phyloP scores from a whole-genome alignment of 2,329 filamentous ascomycete species.

The Fusarium oxysporum region DNA sequence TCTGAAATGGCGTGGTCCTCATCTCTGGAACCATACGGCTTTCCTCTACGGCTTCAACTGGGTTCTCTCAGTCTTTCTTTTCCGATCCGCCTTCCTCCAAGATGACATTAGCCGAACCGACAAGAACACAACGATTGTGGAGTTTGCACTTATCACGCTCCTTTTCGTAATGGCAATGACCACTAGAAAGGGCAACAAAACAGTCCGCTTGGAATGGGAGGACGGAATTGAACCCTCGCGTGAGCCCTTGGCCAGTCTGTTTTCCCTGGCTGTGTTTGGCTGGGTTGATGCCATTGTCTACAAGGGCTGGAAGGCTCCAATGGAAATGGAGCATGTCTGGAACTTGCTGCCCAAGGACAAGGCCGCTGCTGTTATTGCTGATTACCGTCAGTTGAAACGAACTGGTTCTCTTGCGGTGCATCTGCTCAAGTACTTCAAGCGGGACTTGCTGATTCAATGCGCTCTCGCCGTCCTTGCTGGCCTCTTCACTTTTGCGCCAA shows the following conservation, averaged over 20 bases:
- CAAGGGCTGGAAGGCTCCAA: conserved; percentile 85
- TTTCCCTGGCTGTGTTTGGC: conserved; percentile 87
- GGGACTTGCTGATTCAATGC: conserved; percentile 79
- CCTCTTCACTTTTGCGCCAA: conserved; percentile 90
- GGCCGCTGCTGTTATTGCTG: conserved; percentile 79
- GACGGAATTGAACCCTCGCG: conserved; percentile 86
- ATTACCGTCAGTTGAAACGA: conserved; percentile 88
- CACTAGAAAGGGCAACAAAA: conserved; percentile 92
- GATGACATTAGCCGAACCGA: conserved; percentile 70
- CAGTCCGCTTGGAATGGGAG: conserved; percentile 88
- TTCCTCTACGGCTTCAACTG: conserved; percentile 85
- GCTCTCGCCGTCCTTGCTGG: conserved; percentile 83
- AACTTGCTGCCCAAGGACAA: conserved; percentile 91
- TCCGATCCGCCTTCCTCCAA: conserved; percentile 88
- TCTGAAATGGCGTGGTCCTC: conserved; percentile 74
- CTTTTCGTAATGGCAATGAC: conserved; percentile 81
- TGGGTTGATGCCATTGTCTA: conserved; percentile 94
- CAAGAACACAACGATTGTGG: conserved; percentile 73
- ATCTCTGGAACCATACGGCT: conserved; percentile 93
- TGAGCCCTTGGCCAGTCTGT: conserved; percentile 87
- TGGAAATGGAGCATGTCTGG: conserved; percentile 90
- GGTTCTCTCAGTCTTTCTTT: conserved; percentile 79
- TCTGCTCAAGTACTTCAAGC: conserved; percentile 85
- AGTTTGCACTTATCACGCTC: conserved; percentile 80
- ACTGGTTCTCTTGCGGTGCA: conserved; percentile 83